Evolutionary conservation across 1,139 yeast genomes (phyloP).

Genomic region (Saccharomyces pastorianus): DNA sequence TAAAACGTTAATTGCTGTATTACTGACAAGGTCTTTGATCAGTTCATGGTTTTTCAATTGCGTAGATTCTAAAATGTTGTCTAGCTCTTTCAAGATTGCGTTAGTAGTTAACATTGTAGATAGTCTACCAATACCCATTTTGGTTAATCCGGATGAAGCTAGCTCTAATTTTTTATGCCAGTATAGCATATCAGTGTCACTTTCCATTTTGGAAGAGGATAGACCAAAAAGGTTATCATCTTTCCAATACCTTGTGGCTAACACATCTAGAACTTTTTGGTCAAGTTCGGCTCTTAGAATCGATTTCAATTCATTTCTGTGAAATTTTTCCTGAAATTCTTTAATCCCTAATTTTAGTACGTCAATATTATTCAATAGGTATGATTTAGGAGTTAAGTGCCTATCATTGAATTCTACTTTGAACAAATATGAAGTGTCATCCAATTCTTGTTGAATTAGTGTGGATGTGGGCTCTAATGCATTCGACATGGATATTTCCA

Average conservation of each 20-base stretch:
- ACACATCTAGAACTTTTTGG: conserved; percentile 73
- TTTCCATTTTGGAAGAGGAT: conserved; percentile 17
- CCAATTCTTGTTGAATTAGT: conserved; percentile 82
- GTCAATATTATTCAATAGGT: conserved; percentile 86
- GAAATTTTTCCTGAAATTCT: conserved; percentile 75
- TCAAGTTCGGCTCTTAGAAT: conserved; percentile 78
- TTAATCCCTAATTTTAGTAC: conserved; percentile 78
- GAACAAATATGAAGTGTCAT: conserved; percentile 85
- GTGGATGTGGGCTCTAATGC: conserved; percentile 82
- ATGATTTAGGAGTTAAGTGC: conserved; percentile 85
- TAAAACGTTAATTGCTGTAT: conserved; percentile 76
- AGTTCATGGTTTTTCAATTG: conserved; percentile 76
- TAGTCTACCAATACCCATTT: conserved; percentile 85
- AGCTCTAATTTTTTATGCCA: conserved; percentile 88
- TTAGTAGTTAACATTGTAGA: conserved; percentile 78
- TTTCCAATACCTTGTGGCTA: conserved; percentile 93
- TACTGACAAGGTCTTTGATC: conserved; percentile 72
- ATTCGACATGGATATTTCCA: conserved; percentile 86
- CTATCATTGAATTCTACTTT: conserved; percentile 96
- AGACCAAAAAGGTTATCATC: conserved; percentile 33
- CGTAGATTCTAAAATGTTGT: conserved; percentile 51
- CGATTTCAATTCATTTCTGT: conserved; percentile 72
- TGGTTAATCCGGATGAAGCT: conserved; percentile 75
- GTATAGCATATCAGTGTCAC: conserved; percentile 53
- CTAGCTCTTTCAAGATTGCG: conserved; percentile 70